These are phyloP conservation scores for Fraxinus cuspidata DNA, from an alignment of 257 asterid genomes.

Conservation along the genomic window DNA sequence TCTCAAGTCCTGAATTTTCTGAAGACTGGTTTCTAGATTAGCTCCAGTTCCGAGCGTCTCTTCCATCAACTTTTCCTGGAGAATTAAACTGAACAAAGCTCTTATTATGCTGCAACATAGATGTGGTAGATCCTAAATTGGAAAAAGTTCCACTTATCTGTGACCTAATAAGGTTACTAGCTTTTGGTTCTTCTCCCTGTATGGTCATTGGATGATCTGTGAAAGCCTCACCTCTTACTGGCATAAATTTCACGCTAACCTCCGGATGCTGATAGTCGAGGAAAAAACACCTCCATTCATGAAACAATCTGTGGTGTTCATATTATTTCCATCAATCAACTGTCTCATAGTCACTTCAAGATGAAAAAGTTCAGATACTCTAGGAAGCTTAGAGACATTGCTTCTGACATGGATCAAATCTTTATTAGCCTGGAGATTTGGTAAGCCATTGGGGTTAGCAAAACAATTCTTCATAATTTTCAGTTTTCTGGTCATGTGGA, in stretches of 20 bases:
- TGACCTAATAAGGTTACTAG: constrained; percentile 29
- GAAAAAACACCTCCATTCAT: constrained; percentile 30
- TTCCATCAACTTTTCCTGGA: constrained; percentile 47
- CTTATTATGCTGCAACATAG: constrained; percentile 31
- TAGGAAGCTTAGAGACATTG: constrained; percentile 23
- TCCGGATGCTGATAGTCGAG: constrained; percentile 30
- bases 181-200: constrained; percentile 44
- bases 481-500: constrained; percentile 25
- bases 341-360: not conserved
- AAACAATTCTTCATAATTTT: constrained; percentile 21
- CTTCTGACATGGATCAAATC: constrained; percentile 29
- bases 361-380: too few relatives aligned
- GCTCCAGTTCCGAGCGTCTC: constrained; percentile 67
- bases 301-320: constrained; percentile 29
- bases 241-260: constrained; percentile 28
- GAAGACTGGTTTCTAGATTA: constrained; percentile 35
- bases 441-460: constrained; percentile 29
- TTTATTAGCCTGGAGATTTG: constrained; percentile 33
- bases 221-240: constrained; percentile 30
- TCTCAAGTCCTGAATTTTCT: constrained; percentile 41
- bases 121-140: constrained; percentile 34
- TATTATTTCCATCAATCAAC: constrained; percentile 26
- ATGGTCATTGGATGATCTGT: constrained; percentile 40
- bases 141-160: constrained; percentile 26
- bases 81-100: constrained; percentile 30